phyloP scores from a whole-genome alignment of 345 rosid species.

The Populus alba region DNA sequence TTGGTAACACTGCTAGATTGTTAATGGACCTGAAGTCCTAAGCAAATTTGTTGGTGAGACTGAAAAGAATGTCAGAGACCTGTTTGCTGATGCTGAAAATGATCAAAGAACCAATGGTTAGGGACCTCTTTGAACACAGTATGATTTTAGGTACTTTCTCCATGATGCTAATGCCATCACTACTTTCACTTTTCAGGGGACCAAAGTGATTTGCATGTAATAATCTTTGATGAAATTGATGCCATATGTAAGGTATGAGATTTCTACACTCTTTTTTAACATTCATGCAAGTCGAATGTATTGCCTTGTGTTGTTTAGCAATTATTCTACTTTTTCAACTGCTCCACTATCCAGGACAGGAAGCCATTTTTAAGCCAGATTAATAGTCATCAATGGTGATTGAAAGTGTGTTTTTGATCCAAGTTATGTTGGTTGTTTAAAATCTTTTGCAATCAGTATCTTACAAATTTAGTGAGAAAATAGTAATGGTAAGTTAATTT shows the following conservation, averaged over 20 bases:
- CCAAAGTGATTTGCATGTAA: constrained; percentile 92
- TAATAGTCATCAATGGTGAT: not conserved
- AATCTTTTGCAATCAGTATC: not conserved
- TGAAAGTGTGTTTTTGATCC: constrained; percentile 1
- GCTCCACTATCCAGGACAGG: not conserved
- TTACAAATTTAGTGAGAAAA: not conserved
- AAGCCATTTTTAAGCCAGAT: not conserved
- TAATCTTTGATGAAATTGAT: constrained; percentile 99
- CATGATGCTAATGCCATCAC: constrained; percentile 10
- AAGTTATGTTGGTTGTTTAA: not conserved
- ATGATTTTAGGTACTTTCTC: not conserved
- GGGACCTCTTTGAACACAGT: constrained; percentile 5
- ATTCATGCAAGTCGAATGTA: not conserved
- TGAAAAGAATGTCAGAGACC: constrained; percentile 90
- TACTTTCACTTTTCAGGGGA: constrained; percentile 61
- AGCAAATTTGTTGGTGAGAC: constrained; percentile 99
- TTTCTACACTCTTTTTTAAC: not conserved
- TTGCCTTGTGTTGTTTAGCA: not conserved
- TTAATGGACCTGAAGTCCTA: constrained; percentile 96
- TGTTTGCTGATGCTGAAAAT: constrained; percentile 97
- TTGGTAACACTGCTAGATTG: constrained; percentile 52
- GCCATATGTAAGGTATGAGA: constrained; percentile 93
- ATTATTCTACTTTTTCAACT: not conserved
- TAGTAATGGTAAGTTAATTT: not conserved
- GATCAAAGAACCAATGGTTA: constrained; percentile 83